Evolutionary conservation across 1,284 basidiomycete species (phyloP), one percentile per base, ranked within the genome.

Genomic region (Xerocomus amazonicus): DNA sequence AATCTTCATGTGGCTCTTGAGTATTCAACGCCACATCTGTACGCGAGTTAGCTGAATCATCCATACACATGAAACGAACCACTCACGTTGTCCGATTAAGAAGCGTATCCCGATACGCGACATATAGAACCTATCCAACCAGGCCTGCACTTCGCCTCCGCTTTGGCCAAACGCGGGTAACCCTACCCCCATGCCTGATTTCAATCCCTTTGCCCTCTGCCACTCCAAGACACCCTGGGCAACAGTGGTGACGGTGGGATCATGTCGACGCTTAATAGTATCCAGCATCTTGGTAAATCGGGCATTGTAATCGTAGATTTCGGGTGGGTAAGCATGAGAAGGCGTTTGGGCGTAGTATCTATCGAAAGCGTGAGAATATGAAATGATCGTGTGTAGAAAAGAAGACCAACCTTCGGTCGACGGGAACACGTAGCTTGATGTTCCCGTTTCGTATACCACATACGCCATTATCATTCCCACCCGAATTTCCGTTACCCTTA

Each of bases 81-180:
- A 75, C 84, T 59, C 52, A 90, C 89, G 90, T 70, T 94, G 94
- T 27, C 94, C 94, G 54, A 97, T 96, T 57, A 97, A 73, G 65
- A 97, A 97, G 3, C 94, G 88, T 56, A 97, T 97, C 2, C 94
- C 97, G 55, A 99, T 99, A 45, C 97, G 87, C 26, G 87, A 92
- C 80, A 99, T 85, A 69, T 99, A 98, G 72, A 99, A 99, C 48
- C 97, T 79, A 71, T 99, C 97, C 59, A 99, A 73, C 89, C 96
- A 99, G 19, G 87, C 83, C 68, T 98, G 95, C 46, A 99, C 90
- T 59, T 95, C 92, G 28, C 89, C 79, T 19, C 92, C 92, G 47
- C 93, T 90, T 6, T 52, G 82, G 73, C 43, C 73, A 78, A 81
- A 62, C 74, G 75, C 49, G 67, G 73, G 49, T n/a, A 63, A 8